These are phyloP conservation scores for Lentithecium fluviatile DNA, from an alignment of 495 filamentous ascomycete genomes.

Conservation along the genomic window DNA sequence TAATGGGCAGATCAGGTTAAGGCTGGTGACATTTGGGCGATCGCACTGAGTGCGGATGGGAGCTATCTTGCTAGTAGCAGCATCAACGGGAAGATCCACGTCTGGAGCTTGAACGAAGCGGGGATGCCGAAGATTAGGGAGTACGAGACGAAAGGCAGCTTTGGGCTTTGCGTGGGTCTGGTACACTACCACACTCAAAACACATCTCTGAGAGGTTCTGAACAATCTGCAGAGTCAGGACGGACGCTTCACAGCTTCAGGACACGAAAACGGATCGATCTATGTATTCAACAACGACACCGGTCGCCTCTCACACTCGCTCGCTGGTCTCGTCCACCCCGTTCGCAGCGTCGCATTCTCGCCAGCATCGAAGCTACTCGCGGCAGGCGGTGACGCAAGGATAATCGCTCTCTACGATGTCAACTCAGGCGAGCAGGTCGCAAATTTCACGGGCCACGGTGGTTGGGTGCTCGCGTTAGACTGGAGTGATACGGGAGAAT, in stretches of 20 bases:
- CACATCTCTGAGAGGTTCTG: neutral
- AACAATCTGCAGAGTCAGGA: slow-evolving; percentile 57
- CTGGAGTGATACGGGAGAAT: slow-evolving; percentile 94
- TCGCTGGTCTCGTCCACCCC: slow-evolving; percentile 80
- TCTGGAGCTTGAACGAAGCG: slow-evolving; percentile 68
- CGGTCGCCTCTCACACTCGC: slow-evolving; percentile 77
- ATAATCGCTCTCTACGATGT: slow-evolving; percentile 92
- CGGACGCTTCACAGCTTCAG: slow-evolving; percentile 82
- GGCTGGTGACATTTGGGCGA: slow-evolving; percentile 75
- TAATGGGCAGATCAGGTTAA: slow-evolving; percentile 39
- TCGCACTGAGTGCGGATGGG: slow-evolving; percentile 79
- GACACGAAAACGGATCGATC: slow-evolving; percentile 89
- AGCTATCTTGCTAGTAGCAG: slow-evolving; percentile 77
- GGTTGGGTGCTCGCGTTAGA: slow-evolving; percentile 87
- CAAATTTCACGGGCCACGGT: slow-evolving; percentile 72
- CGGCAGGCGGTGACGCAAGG: slow-evolving; percentile 86
- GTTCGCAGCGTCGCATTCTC: slow-evolving; percentile 84
- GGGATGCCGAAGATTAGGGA: slow-evolving; percentile 60
- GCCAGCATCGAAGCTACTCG: slow-evolving; percentile 76
- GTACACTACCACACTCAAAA: slow-evolving; percentile 42
- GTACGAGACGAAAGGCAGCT: slow-evolving; percentile 87
- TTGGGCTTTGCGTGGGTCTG: slow-evolving; percentile 85
- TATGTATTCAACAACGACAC: slow-evolving; percentile 94
- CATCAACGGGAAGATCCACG: slow-evolving; percentile 78
- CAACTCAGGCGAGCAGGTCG: slow-evolving; percentile 85